Conservation (phyloP, 177 flowering plant species). For the Telopea speciosissima region DNA sequence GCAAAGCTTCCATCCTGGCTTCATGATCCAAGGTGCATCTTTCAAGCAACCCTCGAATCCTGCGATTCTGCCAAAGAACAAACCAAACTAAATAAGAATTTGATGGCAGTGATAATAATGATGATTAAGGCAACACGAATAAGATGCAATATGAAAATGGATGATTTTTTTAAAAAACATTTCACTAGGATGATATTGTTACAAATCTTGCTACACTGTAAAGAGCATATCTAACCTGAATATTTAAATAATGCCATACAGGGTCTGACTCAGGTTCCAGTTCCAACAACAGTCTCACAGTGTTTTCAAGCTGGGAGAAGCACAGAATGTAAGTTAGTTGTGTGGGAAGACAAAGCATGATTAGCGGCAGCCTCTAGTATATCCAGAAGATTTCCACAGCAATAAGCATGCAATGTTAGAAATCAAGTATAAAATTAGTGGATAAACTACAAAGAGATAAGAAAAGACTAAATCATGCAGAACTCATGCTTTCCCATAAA, state of each 20-base stretch:
- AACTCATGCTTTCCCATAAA: background rate
- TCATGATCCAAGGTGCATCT: constrained; percentile 90
- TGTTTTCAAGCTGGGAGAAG: constrained; percentile 79
- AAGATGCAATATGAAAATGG: background rate
- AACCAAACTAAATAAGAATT: constrained; percentile 12
- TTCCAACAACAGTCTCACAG: constrained; percentile 91
- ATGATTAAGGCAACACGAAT: too few relatives aligned
- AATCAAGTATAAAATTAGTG: background rate
- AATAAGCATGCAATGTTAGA: background rate
- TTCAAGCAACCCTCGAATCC: constrained; percentile 90
- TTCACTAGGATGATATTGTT: background rate
- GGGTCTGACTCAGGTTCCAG: constrained; percentile 99
- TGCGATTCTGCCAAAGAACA: constrained; percentile 56
- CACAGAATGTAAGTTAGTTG: constrained; percentile 13
- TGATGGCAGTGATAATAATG: too few relatives aligned
- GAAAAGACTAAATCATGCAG: background rate
- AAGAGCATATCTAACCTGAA: constrained; percentile 56
- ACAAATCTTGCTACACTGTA: too few relatives aligned
- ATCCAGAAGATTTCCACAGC: too few relatives aligned
- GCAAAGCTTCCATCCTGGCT: constrained; percentile 69
- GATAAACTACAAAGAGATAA: background rate
- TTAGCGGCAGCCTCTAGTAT: too few relatives aligned
- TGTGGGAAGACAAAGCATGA: background rate
- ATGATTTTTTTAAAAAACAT: background rate
- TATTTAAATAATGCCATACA: constrained; percentile 92